Base-by-base conservation (phyloP, 2,329 filamentous ascomycete genomes). In the Colletotrichum brevisporum region DNA sequence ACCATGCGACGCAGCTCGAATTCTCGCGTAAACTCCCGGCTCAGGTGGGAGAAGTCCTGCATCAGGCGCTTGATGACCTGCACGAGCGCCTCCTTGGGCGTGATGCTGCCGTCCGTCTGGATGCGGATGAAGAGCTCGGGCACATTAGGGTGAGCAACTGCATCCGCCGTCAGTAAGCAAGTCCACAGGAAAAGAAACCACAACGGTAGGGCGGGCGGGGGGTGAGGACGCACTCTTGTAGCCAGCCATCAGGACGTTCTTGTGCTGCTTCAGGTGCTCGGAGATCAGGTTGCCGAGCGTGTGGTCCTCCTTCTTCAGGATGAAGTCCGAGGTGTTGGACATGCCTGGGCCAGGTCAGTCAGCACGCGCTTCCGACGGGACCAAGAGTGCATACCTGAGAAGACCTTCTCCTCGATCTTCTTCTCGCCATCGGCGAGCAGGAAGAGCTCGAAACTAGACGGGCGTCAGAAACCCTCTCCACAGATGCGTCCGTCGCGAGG, bases 271-370 rank as follows among this genome's bases (percentile, higher is more conserved):
- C 66, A 99, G 91, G 76, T 95, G 93, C 76, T 94, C 91, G 55
- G 92, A 89, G 65, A 99, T 88, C 64, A 99, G 87, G 80, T 99
- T 98, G 75, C 92, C 96, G 27, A 99, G 89, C 1, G 95, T 98
- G 83, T 98, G 95, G 76, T 99, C 96, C 81, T 99, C 96, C 81
- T 98, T 98, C 82, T 94, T 94, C 82, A 99, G 91, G 68, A 94
- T 90, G 84, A 99, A 99, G 81, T 98, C 93, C 10, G 94, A 93
- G n/a, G 93, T 94, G 79, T 97, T 97, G 24, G 95, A 94, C 78
- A 97, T 94, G 77, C 94, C 94, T 96, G 24, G 9, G n/a, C 26
- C 18, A 21, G 15, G 41, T 48, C 43, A 58, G 64, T 12, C 36
- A 18, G 51, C 45, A 16, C 26, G 8, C 9, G 26, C 6, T 24